These are phyloP conservation scores for Candida tibetensis DNA, from an alignment of 805 yeast genomes.

Conservation along the genomic window DNA sequence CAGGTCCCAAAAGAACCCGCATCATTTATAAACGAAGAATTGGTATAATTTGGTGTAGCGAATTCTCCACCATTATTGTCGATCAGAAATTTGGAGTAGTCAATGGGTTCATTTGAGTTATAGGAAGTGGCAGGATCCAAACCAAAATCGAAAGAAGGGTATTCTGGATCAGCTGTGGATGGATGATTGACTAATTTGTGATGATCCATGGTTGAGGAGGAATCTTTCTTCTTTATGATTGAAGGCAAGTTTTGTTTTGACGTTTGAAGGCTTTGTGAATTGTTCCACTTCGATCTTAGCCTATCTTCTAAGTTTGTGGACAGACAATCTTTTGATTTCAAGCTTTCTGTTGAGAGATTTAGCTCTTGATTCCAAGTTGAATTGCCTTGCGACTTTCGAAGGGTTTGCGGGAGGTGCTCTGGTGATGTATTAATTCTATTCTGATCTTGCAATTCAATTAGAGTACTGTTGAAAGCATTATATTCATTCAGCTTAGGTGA, in stretches of 20 bases:
- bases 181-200: neutral
- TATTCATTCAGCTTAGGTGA: conserved; percentile 29
- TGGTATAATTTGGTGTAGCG: neutral
- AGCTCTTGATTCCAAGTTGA: neutral
- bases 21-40: neutral
- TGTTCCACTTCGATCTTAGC: neutral
- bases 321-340: neutral
- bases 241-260: neutral
- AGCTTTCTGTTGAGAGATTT: neutral
- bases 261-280: neutral
- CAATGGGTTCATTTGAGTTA: neutral
- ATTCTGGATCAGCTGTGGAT: neutral
- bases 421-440: neutral
- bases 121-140: neutral
- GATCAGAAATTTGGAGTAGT: neutral
- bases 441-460: conserved; percentile 12
- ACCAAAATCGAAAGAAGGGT: neutral
- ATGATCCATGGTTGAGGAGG: neutral
- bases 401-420: neutral
- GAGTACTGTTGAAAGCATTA: conserved; percentile 24
- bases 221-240: neutral
- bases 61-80: neutral
- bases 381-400: neutral
- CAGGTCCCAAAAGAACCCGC: neutral
- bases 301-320: neutral